Conservation (phyloP, 192 early-diverging fungal genomes). For the Lobosporangium transversale region DNA sequence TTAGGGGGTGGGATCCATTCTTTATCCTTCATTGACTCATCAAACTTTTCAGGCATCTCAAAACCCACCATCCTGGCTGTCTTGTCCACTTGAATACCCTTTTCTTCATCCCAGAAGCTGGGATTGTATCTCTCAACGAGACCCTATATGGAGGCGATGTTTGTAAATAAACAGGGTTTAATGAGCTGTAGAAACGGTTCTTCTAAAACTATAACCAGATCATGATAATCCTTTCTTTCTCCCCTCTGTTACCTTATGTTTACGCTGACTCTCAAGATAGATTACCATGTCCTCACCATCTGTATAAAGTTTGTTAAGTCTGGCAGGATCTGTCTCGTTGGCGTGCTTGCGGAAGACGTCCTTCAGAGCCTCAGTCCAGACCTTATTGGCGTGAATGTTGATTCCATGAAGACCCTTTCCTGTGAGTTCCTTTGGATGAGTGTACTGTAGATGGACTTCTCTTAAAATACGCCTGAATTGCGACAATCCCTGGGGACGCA, state of each 20-base stretch:
- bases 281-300: conserved; percentile 36
- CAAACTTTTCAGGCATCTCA: conserved; percentile 39
- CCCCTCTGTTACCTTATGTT: conserved; percentile 24
- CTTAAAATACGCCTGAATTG: conserved; percentile 48
- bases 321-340: conserved; percentile 33
- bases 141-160: conserved; percentile 5
- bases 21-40: conserved; percentile 19
- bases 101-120: conserved; percentile 49
- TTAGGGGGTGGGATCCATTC: conserved; percentile 18
- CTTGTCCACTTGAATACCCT: conserved; percentile 49
- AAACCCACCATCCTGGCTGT: conserved; percentile 52
- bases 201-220: neutral
- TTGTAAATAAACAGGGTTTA: neutral
- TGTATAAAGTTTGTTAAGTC: conserved; percentile 27
- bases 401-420: conserved; percentile 41
- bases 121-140: conserved; percentile 52
- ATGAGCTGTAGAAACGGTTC: neutral
- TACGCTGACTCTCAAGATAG: conserved; percentile 48
- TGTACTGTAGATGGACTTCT: conserved; percentile 47
- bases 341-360: conserved; percentile 39
- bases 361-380: conserved; percentile 45
- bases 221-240: neutral
- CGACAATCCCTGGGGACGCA: conserved; percentile 33
- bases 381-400: conserved; percentile 45
- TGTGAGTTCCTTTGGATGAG: conserved; percentile 36